Evolutionary conservation across 306 rosid species (phyloP).

Genomic region (Gillenia trifoliata): DNA sequence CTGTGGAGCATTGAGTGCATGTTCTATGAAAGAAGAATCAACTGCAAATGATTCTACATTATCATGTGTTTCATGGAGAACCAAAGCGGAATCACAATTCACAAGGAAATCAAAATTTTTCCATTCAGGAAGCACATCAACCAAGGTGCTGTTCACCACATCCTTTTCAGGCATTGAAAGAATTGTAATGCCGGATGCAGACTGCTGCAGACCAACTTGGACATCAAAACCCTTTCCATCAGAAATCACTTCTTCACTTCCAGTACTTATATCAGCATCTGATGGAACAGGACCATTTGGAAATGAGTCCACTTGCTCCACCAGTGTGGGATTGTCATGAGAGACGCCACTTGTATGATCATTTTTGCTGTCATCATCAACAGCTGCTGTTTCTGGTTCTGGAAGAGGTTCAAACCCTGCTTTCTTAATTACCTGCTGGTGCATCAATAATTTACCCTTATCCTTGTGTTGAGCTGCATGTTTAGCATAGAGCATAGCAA

Average conservation of each 20-base stretch:
- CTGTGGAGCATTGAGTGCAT: constrained; percentile 8
- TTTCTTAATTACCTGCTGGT: constrained; percentile 14
- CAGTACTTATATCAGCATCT: constrained; percentile 17
- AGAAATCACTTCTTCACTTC: constrained; percentile 6
- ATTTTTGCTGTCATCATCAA: constrained; percentile 13
- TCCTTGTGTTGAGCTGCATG: constrained; percentile 37
- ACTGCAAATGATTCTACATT: constrained; percentile 16
- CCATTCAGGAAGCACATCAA: constrained; percentile 15
- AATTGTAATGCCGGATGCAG: constrained; percentile 2
- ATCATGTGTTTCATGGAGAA: neutral
- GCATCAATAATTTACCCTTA: constrained; percentile 16
- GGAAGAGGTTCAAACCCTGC: constrained; percentile 12
- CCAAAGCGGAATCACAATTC: constrained; percentile 12
- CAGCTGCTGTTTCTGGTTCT: constrained; percentile 6
- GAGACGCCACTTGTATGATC: constrained; percentile 9
- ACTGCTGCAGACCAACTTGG: constrained; percentile 18
- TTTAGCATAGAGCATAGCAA: constrained; percentile 9
- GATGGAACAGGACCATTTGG: constrained; percentile 18
- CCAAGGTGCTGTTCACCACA: constrained; percentile 5
- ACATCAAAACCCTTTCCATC: constrained; percentile 4
- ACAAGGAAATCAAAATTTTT: constrained; percentile 14
- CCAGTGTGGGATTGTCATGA: constrained; percentile 7
- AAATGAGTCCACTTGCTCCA: constrained; percentile 3
- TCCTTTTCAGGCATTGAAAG: constrained; percentile 15
- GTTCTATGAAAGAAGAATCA: neutral